Evolutionary conservation across 73 alveolate species (phyloP), one percentile per base, ranked within the genome.

Genomic region (Tetrahymena elliotti): DNA sequence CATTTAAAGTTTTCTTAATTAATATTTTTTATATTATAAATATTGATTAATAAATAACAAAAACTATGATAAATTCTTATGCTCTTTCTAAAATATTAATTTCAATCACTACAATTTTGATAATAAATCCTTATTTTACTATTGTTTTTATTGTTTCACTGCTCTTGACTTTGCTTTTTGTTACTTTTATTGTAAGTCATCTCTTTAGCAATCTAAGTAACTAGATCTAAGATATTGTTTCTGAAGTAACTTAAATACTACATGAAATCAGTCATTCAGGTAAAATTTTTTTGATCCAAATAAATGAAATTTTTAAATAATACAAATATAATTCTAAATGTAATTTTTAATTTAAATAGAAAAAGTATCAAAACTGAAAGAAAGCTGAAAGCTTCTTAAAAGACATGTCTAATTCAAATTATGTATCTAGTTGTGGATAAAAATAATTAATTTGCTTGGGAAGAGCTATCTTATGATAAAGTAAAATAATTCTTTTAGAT

Each of bases 391-490:
- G 38, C 13, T 68, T 68, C 2, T 31, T 68, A 1, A 68, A 35
- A 68, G 88, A 68, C 10, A 68, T 68, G 88, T 27, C 88, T 27
- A 68, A 68, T 68, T 35, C 38, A 18, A 68, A 94, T 13, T 39
- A 82, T n/a, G 68, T 83, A 24, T 84, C 83, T 83, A 93, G 95
- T 24, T 2, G 41, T 37, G 95, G 95, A 15, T 93, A 93, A 33
- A 93, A 93, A 20, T 93, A 93, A 31, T 18, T 93, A 6, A 53
- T 93, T 15, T 96, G 97, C 39, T 92, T 96, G 18, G 95, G 97
- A 38, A 95, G 98, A 82, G 98, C 98, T 33, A 93, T 97, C 22
- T 97, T 97, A 39, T 96, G 96, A 95, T 92, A 93, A 83, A 93
- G 96, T 94, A 97, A 96, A 93, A 53, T 97, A 9, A 95, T 97